Conservation (phyloP, 106 monocot species). For the Chionographis japonica region DNA sequence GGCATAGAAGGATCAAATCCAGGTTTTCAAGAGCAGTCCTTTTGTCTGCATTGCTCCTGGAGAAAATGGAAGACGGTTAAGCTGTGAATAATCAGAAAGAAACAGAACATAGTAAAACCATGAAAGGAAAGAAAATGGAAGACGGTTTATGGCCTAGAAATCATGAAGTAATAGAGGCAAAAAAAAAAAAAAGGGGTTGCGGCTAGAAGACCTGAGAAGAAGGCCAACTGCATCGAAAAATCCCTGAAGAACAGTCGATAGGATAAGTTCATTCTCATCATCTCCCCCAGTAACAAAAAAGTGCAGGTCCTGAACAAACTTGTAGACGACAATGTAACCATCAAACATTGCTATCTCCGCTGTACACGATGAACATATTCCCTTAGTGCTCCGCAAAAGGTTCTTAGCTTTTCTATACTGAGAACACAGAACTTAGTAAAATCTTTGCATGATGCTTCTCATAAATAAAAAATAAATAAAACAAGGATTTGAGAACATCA, state of each 20-base stretch:
- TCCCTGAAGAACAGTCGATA: slow-evolving; percentile 78
- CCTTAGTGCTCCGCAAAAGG: background rate
- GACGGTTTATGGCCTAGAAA: too few relatives aligned
- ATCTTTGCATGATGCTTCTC: too few relatives aligned
- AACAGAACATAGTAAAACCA: too few relatives aligned
- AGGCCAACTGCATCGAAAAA: slow-evolving; percentile 76
- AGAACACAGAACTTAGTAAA: too few relatives aligned
- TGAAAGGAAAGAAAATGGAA: background rate
- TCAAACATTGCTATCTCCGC: slow-evolving; percentile 84
- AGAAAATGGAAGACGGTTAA: background rate
- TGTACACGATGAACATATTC: slow-evolving; percentile 16
- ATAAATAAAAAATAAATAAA: too few relatives aligned
- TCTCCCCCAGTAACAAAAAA: slow-evolving; percentile 86
- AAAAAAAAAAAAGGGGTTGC: too few relatives aligned
- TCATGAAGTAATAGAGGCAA: too few relatives aligned
- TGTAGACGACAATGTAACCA: slow-evolving; percentile 69
- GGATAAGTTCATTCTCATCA: slow-evolving; percentile 90
- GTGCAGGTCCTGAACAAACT: slow-evolving; percentile 84
- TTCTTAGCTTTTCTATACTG: too few relatives aligned
- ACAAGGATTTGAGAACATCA: too few relatives aligned
- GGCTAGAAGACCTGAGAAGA: slow-evolving; percentile 56
- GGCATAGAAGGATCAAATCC: slow-evolving; percentile 72
- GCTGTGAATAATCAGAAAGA: background rate
- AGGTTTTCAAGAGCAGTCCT: slow-evolving; percentile 81
- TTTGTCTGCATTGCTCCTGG: slow-evolving; percentile 81